Percentiles rank a stretch among this genome's conserved stretches.
phyloP scores from a whole-genome alignment of 2,329 filamentous ascomycete species.

The Colletotrichum sp. region DNA sequence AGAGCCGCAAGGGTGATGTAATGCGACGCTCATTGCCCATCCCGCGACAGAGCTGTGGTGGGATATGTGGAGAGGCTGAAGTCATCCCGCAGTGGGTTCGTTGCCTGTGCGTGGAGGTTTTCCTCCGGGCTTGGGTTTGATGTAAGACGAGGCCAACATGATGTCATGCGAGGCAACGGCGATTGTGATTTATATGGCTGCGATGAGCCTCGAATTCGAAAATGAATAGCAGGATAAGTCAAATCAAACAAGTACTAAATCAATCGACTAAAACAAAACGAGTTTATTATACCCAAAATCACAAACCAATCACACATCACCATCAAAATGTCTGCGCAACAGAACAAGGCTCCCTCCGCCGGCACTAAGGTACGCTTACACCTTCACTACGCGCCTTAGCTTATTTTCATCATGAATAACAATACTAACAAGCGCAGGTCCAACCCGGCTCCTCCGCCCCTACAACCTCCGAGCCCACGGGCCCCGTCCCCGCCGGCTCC shows the following conservation, averaged over 20 bases:
- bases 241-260: background rate
- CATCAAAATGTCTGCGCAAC: background rate
- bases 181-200: background rate
- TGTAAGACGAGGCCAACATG: constrained; percentile 12
- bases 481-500: constrained; percentile 69
- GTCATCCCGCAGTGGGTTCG: constrained; percentile 15
- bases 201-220: background rate
- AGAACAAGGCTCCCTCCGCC: constrained; percentile 10
- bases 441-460: constrained; percentile 52
- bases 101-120: background rate
- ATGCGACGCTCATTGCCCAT: background rate
- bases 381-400: background rate
- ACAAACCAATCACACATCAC: background rate
- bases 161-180: constrained; percentile 1
- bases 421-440: constrained; percentile 42
- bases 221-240: background rate
- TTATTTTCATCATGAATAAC: background rate
- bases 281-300: background rate
- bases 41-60: background rate
- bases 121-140: background rate
- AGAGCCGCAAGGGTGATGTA: background rate
- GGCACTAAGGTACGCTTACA: constrained; percentile 8
- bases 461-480: constrained; percentile 63
- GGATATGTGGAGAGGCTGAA: constrained; percentile 18
- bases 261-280: background rate